A percentile compares a stretch with the other conserved stretches of the same genome.
These are phyloP conservation scores for Halenospora varia DNA, from an alignment of 495 filamentous ascomycete species.

Conservation along the genomic window DNA sequence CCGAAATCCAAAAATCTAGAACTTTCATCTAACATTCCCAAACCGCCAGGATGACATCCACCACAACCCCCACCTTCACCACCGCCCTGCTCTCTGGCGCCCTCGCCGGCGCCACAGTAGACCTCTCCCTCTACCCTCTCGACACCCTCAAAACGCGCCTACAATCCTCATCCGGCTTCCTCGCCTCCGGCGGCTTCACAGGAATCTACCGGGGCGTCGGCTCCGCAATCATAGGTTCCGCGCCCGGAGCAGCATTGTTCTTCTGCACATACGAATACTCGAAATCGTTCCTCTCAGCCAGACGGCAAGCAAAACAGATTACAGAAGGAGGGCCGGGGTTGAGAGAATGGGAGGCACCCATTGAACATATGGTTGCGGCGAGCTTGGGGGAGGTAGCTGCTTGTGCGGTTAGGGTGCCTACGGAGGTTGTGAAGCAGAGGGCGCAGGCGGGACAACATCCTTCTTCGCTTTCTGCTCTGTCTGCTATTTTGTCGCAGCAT, in stretches of 20 bases:
- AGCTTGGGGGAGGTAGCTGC: constrained; percentile 87
- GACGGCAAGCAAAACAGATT: constrained; percentile 16
- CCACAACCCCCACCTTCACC: constrained; percentile 36
- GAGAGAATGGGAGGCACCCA: constrained; percentile 18
- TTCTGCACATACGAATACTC: constrained; percentile 92
- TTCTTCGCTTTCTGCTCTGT: constrained; percentile 56
- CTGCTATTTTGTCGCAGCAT: constrained; percentile 60
- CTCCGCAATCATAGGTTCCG: constrained; percentile 78
- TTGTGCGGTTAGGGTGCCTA: constrained; percentile 88
- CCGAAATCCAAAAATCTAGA: neutral
- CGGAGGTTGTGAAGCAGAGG: constrained; percentile 95
- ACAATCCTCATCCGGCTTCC: constrained; percentile 79
- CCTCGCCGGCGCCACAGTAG: constrained; percentile 82
- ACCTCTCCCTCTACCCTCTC: constrained; percentile 86
- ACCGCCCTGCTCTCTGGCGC: constrained; percentile 66
- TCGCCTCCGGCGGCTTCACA: constrained; percentile 67
- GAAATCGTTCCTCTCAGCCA: constrained; percentile 53
- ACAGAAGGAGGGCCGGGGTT: constrained; percentile 11
- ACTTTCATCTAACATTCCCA: neutral
- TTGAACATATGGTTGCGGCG: constrained; percentile 82
- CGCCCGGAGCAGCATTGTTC: constrained; percentile 95
- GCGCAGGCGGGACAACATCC: constrained; percentile 79
- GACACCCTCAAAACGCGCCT: constrained; percentile 92
- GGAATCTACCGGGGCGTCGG: constrained; percentile 72
- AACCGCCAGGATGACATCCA: constrained; percentile 5